Evolutionary conservation across 768 basidiomycete species (phyloP).

Genomic region (Mycena albidolilacea): DNA sequence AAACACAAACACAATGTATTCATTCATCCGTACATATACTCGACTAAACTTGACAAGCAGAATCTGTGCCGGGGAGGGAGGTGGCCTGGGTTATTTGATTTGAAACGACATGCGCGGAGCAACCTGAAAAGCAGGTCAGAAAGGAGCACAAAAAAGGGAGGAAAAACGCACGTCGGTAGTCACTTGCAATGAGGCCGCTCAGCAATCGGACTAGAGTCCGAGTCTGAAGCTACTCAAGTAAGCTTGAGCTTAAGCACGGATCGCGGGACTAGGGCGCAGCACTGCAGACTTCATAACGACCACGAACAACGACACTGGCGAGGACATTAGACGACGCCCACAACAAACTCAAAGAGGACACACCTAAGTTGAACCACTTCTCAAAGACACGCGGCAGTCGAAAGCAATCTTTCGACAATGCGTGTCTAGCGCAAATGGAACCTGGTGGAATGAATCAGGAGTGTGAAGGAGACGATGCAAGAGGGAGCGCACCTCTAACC

Average conservation of each 20-base stretch:
- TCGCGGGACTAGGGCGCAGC: neutral
- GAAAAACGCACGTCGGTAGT: slow-evolving; percentile 1
- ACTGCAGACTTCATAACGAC: slow-evolving; percentile 2
- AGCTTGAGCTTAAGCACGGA: neutral
- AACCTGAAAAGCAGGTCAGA: neutral
- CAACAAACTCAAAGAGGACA: neutral
- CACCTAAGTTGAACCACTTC: slow-evolving; percentile 17
- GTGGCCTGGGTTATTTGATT: slow-evolving; percentile 38
- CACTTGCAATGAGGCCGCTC: neutral
- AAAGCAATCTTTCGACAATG: neutral
- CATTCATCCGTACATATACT: slow-evolving; percentile 21
- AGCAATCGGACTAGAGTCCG: neutral
- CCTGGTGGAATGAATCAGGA: neutral
- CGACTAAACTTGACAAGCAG: slow-evolving; percentile 20
- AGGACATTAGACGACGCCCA: neutral
- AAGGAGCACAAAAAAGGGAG: neutral
- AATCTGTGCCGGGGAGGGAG: slow-evolving; percentile 10
- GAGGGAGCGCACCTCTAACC: slow-evolving; percentile 19
- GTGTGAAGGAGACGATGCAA: neutral
- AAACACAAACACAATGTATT: slow-evolving; percentile 12
- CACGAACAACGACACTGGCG: slow-evolving; percentile 1
- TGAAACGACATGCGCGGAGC: slow-evolving; percentile 15
- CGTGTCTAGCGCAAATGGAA: neutral
- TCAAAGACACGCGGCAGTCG: neutral
- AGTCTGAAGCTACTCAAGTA: no score